Conservation (phyloP, 495 filamentous ascomycete genomes). For the Penicillium atrosanguineum region DNA sequence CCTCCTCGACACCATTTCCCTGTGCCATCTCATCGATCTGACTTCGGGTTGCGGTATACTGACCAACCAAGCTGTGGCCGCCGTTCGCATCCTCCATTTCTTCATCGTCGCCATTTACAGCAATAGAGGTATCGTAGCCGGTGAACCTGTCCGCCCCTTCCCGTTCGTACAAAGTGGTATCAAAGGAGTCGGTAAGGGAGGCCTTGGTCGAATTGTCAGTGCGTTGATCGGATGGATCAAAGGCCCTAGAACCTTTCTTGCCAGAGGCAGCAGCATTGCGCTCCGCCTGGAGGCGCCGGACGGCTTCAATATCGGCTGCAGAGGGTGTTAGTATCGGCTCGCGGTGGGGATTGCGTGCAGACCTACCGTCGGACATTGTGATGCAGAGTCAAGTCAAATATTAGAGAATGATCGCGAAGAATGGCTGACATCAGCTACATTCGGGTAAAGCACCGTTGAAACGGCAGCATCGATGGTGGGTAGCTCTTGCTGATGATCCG, state of each 20-base stretch:
- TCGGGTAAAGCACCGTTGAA: slow-evolving; percentile 34
- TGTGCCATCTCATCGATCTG: slow-evolving; percentile 94
- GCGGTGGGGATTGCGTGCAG: slow-evolving; percentile 13
- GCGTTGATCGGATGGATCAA: slow-evolving; percentile 84
- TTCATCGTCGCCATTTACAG: slow-evolving; percentile 76
- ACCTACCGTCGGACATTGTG: slow-evolving; percentile 62
- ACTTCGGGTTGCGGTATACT: slow-evolving; percentile 89
- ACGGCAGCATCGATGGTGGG: slow-evolving; percentile 29
- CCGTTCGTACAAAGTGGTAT: slow-evolving; percentile 88
- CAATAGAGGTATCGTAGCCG: slow-evolving; percentile 87
- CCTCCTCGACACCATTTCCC: slow-evolving; percentile 82
- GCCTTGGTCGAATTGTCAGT: slow-evolving; percentile 90
- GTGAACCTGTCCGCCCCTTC: slow-evolving; percentile 78
- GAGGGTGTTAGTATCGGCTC: slow-evolving; percentile 24
- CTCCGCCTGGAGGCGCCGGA: slow-evolving; percentile 83
- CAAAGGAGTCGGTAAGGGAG: slow-evolving; percentile 91
- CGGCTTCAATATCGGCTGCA: slow-evolving; percentile 75
- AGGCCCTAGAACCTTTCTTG: slow-evolving; percentile 84
- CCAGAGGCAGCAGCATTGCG: slow-evolving; percentile 80
- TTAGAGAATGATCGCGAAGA: slow-evolving; percentile 30
- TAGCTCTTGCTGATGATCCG: slow-evolving; percentile 19
- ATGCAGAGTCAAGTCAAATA: slow-evolving; percentile 17
- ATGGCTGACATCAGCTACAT: slow-evolving; percentile 41
- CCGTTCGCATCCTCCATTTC: slow-evolving; percentile 77
- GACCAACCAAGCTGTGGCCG: slow-evolving; percentile 79